Conservation (phyloP, 2,329 filamentous ascomycete genomes). For the Penicillium glabrum region DNA sequence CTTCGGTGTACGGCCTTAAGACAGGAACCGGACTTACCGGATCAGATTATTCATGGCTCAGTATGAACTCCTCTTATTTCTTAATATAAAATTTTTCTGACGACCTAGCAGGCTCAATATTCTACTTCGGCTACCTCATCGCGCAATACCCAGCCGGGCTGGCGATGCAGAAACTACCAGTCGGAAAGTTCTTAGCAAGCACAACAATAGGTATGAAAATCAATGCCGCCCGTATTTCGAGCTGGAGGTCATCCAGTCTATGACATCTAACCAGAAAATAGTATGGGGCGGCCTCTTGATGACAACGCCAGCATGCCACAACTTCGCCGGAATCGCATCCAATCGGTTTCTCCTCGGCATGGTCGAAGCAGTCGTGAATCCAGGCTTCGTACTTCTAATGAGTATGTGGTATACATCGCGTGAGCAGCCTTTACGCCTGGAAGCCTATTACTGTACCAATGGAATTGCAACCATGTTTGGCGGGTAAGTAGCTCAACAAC, state of each 20-base stretch:
- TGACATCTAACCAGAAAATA: slow-evolving; percentile 6
- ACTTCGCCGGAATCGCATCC: slow-evolving; percentile 45
- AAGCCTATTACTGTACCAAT: slow-evolving; percentile 59
- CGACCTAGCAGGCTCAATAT: slow-evolving; percentile 40
- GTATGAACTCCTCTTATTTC: slow-evolving; percentile 4
- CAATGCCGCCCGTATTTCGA: no score
- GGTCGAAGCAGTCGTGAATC: slow-evolving; percentile 51
- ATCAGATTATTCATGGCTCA: slow-evolving; percentile 29
- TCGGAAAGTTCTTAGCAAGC: slow-evolving; percentile 46
- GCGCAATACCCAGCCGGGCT: slow-evolving; percentile 48
- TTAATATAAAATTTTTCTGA: not conserved
- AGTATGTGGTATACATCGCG: slow-evolving; percentile 52
- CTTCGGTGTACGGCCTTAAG: slow-evolving; percentile 33
- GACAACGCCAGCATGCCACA: slow-evolving; percentile 44
- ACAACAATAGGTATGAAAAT: slow-evolving; percentile 35
- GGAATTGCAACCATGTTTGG: slow-evolving; percentile 63
- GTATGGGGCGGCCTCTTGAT: slow-evolving; percentile 49
- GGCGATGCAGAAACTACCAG: slow-evolving; percentile 47
- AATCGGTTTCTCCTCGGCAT: slow-evolving; percentile 50
- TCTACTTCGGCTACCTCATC: slow-evolving; percentile 52
- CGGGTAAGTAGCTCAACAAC: slow-evolving; percentile 34
- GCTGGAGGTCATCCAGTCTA: no score
- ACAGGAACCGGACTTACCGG: slow-evolving; percentile 25
- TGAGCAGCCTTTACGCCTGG: slow-evolving; percentile 54
- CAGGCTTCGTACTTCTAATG: slow-evolving; percentile 53